Evolutionary conservation across 2,329 filamentous ascomycete species (phyloP).

Genomic region (Uncinocarpus reesii): DNA sequence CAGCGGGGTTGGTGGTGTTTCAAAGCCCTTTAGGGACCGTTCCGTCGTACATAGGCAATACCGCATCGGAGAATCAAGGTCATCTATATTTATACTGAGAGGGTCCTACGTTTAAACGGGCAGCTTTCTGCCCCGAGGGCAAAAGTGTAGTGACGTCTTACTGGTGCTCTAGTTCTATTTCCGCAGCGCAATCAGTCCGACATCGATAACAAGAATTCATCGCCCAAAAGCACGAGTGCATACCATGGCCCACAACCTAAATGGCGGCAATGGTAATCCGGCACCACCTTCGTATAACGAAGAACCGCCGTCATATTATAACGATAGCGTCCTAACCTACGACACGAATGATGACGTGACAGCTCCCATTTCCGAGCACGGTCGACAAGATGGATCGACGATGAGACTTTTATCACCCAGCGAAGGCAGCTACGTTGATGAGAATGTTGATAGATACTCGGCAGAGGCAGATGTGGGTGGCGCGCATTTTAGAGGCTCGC

Average conservation of each 20-base stretch:
- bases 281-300: slow-evolving; percentile 32
- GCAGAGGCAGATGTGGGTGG: slow-evolving; percentile 13
- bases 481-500: slow-evolving; percentile 10
- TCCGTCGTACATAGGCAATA: too few relatives aligned
- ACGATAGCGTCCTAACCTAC: slow-evolving; percentile 25
- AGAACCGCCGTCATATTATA: slow-evolving; percentile 36
- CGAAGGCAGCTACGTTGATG: slow-evolving; percentile 1
- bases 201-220: not conserved
- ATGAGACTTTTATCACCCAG: slow-evolving; percentile 38
- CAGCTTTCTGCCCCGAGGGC: not conserved
- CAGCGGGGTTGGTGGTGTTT: too few relatives aligned
- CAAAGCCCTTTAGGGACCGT: too few relatives aligned
- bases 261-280: slow-evolving; percentile 14
- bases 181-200: not conserved
- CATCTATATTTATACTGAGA: not conserved
- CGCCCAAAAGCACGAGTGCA: not conserved
- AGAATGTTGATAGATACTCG: slow-evolving; percentile 9
- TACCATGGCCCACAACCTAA: not conserved
- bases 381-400: slow-evolving; percentile 30
- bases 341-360: slow-evolving; percentile 25
- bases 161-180: too few relatives aligned
- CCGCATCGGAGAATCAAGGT: too few relatives aligned
- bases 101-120: not conserved
- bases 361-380: slow-evolving; percentile 15
- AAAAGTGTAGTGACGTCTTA: not conserved